Evolutionary conservation across 2,329 filamentous ascomycete genomes (phyloP).

Genomic region (Cladobotryum mycophilum): DNA sequence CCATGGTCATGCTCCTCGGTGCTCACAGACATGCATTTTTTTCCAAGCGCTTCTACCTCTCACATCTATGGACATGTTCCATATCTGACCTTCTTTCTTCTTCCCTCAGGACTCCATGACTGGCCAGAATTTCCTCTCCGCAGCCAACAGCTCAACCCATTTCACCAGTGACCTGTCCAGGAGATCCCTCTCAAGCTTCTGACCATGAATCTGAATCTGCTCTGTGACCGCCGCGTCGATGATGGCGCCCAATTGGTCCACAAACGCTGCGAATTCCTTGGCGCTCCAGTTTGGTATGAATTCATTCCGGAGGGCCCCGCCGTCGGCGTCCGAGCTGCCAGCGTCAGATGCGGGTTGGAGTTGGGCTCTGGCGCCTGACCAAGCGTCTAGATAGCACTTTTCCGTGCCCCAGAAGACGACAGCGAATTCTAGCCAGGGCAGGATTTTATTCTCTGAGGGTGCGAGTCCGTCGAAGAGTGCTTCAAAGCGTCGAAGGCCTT

Average conservation of each 20-base stretch:
- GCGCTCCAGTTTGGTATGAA: constrained; percentile 67
- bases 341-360: constrained; percentile 16
- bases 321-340: constrained; percentile 48
- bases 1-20: too few relatives aligned
- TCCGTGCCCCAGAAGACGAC: constrained; percentile 76
- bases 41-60: too few relatives aligned
- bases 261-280: constrained; percentile 53
- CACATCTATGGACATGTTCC: not conserved
- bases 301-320: constrained; percentile 55
- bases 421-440: constrained; percentile 58
- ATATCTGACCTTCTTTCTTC: not conserved
- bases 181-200: constrained; percentile 25
- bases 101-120: constrained; percentile 15
- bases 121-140: constrained; percentile 57
- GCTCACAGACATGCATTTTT: too few relatives aligned
- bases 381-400: constrained; percentile 54
- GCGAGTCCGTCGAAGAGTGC: constrained; percentile 49
- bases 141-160: constrained; percentile 45
- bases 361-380: constrained; percentile 44
- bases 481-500: constrained; percentile 34
- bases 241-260: constrained; percentile 46
- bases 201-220: constrained; percentile 29
- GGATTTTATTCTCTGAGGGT: constrained; percentile 25
- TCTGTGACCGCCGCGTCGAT: constrained; percentile 47
- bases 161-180: constrained; percentile 35